phyloP scores from a whole-genome alignment of 441 rosid genomes.

The Aleurites moluccanus region DNA sequence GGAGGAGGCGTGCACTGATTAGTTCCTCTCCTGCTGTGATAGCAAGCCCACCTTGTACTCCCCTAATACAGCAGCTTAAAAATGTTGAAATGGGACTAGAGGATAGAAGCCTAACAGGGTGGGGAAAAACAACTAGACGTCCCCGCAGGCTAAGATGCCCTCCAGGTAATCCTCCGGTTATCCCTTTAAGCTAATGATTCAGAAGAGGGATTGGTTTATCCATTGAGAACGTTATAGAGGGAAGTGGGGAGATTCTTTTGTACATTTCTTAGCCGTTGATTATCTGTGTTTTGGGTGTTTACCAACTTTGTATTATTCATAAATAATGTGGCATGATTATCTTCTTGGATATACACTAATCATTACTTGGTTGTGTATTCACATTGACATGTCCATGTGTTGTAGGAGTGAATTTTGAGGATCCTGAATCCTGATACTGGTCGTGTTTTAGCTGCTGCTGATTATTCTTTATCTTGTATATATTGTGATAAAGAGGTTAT shows the following conservation, averaged over 20 bases:
- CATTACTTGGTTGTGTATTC: conserved; percentile 12
- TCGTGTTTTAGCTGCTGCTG: conserved; percentile 9
- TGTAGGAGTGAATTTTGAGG: background rate
- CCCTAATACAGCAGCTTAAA: conserved; percentile 54
- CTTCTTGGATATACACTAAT: conserved; percentile 32
- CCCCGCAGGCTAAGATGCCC: conserved; percentile 94
- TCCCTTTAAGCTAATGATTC: conserved; percentile 50
- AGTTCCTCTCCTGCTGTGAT: conserved; percentile 41
- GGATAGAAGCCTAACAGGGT: conserved; percentile 82
- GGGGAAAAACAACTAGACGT: conserved; percentile 93
- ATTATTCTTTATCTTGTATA: background rate
- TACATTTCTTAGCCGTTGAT: conserved; percentile 44
- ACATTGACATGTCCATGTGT: conserved; percentile 5
- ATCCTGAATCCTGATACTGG: background rate
- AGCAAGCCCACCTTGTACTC: conserved; percentile 36
- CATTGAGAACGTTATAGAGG: conserved; percentile 40
- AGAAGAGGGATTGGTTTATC: conserved; percentile 24
- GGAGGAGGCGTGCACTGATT: conserved; percentile 53
- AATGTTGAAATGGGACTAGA: conserved; percentile 64
- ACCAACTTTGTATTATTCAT: conserved; percentile 42
- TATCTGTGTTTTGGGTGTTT: conserved; percentile 41
- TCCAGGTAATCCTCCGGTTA: conserved; percentile 61
- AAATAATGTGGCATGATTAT: conserved; percentile 56
- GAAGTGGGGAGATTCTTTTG: conserved; percentile 37
- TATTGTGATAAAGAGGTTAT: no score